A percentile compares a stretch with the other conserved stretches of the same genome.
phyloP scores from a whole-genome alignment of 441 rosid species.

The Mallotus repandus region DNA sequence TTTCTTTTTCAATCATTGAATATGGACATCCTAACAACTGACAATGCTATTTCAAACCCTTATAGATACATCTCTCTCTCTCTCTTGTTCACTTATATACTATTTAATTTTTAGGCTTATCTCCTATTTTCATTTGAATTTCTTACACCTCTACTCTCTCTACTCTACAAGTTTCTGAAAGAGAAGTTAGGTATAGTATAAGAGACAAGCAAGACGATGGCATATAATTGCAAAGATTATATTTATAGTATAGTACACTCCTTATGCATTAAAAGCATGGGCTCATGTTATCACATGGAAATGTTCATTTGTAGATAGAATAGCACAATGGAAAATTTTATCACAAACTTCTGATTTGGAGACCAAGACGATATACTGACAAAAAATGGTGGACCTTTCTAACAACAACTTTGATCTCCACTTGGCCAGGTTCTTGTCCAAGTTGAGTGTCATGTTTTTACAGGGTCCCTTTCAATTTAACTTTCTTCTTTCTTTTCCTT shows the following conservation, averaged over 20 bases:
- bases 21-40: conserved; percentile 21
- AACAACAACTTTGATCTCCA: not conserved
- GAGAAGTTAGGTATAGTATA: not conserved
- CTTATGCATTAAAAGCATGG: conserved; percentile 21
- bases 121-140: too few species aligned
- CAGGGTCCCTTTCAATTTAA: not conserved
- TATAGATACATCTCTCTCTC: not conserved
- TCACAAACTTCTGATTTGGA: not conserved
- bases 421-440: conserved; percentile 16
- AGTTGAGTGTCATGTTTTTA: not conserved
- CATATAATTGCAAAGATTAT: conserved; percentile 7
- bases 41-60: not conserved
- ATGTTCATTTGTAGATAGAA: conserved; percentile 23
- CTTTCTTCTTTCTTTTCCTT: too few species aligned
- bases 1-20: conserved; percentile 15
- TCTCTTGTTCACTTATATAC: too few species aligned
- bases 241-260: not conserved
- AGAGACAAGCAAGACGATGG: conserved; percentile 21
- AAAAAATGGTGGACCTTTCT: not conserved
- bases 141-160: too few species aligned
- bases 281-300: conserved; percentile 30
- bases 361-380: conserved; percentile 1
- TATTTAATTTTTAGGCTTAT: too few species aligned
- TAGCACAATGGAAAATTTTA: too few species aligned
- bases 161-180: too few species aligned